Evolutionary conservation across 768 basidiomycete species (phyloP), one percentile per base, ranked within the genome.

Genomic region (Atractiella rhizophila): DNA sequence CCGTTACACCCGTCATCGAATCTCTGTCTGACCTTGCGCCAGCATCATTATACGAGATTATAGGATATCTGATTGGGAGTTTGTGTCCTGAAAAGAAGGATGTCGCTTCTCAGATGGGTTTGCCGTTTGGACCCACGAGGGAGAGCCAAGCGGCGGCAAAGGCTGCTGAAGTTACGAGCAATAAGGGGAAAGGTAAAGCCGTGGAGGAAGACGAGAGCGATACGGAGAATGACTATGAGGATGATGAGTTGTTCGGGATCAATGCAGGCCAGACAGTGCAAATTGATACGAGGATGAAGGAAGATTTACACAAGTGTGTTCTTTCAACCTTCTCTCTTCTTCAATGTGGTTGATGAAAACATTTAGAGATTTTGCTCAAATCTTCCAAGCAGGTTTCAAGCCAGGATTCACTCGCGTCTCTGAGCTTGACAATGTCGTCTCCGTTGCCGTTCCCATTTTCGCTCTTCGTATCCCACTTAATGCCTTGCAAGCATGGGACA

Each of bases 401-500:
- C 74, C 74, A 3, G 74, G 75, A 0, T 60, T 69, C 44, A 63
- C 69, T 31, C 65, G 63, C 35, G 62, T 67, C 24, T 63, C 62
- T 13, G 60, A 60, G 26, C 62, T 68, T 47, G 68, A 68, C 45
- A 66, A 70, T 45, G 46, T 52, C 31, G 48, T 48, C 33, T 43
- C 42, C 11, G 43, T 49, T 23, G 38, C 48, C 21, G 68, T 71
- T 10, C 63, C 68, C 29, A 59, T 71, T 43, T 58, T 49, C 9
- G 62, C 74, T 10, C 62, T 69, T 12, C 63, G 61, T 37, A 68
- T 75, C 19, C 65, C 73, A 10, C 64, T 72, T 3, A 69, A 69
- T 28, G 74, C 73, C 9, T 60, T 78, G 25, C 67, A 74, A 57
- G 74, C 74, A 19, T 78, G 76, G 76, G 76, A 78, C 50, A 62